Percentiles rank a stretch among this genome's conserved stretches.
phyloP scores from a whole-genome alignment of 78 protist genomes.

The Isochrysis galbana region DNA sequence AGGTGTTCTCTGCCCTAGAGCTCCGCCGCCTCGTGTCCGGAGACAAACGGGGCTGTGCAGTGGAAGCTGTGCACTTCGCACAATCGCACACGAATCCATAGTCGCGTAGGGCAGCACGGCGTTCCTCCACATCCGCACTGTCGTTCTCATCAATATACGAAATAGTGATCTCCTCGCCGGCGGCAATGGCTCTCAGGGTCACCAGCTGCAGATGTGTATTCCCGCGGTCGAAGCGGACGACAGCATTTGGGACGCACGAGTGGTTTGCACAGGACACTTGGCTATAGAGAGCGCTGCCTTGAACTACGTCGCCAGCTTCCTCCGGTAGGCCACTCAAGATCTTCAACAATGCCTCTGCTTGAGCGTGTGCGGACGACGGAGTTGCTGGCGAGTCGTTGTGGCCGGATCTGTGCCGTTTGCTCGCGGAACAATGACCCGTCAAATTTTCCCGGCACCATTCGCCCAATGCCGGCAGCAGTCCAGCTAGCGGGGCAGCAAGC shows the following conservation, averaged over 20 bases:
- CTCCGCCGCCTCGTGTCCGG: no score
- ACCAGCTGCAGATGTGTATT: neutral
- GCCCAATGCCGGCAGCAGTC: neutral
- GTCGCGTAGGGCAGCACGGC: neutral
- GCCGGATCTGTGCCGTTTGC: no score
- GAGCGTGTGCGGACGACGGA: neutral
- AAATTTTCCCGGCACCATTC: neutral
- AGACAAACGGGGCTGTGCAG: no score
- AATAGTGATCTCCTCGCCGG: neutral
- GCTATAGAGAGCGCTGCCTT: neutral
- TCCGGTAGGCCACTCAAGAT: neutral
- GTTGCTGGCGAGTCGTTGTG: neutral
- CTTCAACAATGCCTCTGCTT: neutral
- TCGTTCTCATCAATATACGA: neutral
- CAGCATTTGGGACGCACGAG: neutral
- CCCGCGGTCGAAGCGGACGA: neutral
- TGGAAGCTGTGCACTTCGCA: no score
- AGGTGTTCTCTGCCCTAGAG: no score
- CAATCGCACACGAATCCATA: neutral
- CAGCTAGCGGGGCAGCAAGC: neutral
- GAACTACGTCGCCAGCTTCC: neutral
- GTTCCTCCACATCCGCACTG: neutral
- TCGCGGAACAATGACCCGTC: no score
- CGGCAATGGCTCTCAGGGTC: neutral
- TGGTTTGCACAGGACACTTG: neutral